These are phyloP conservation scores for Exophiala bonariae DNA, from an alignment of 2,329 filamentous ascomycete genomes.

Conservation along the genomic window DNA sequence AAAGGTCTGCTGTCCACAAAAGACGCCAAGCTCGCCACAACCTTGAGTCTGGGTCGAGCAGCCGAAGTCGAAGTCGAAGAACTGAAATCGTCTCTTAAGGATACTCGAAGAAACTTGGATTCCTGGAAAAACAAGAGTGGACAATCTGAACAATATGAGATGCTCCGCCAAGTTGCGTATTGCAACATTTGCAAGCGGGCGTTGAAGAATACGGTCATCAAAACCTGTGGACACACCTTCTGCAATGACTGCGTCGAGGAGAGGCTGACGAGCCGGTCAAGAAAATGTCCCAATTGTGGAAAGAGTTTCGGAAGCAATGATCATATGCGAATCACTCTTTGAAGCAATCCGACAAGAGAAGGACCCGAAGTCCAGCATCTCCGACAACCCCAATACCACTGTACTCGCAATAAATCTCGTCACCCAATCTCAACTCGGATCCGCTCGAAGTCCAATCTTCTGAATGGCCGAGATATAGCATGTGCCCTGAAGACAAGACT, in stretches of 20 bases:
- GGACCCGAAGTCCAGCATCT: not conserved
- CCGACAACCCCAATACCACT: not conserved
- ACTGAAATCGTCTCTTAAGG: conserved; percentile 72
- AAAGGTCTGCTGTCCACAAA: conserved; percentile 73
- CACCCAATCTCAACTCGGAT: not conserved
- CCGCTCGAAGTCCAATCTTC: too few relatives aligned
- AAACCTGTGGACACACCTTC: conserved; percentile 92
- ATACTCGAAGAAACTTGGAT: conserved; percentile 79
- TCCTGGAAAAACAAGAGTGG: conserved; percentile 63
- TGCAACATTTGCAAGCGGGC: conserved; percentile 91
- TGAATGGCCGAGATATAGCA: too few relatives aligned
- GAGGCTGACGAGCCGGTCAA: conserved; percentile 81
- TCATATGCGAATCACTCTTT: conserved; percentile 65
- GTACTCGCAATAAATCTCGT: not conserved
- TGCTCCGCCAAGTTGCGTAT: conserved; percentile 58
- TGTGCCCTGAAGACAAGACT: too few relatives aligned
- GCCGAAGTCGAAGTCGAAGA: conserved; percentile 74
- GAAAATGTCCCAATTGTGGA: conserved; percentile 94
- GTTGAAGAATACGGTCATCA: conserved; percentile 91
- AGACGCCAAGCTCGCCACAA: conserved; percentile 67
- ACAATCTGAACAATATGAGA: conserved; percentile 28
- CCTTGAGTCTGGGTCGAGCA: conserved; percentile 61
- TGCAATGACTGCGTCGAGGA: conserved; percentile 89
- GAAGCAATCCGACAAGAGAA: too few relatives aligned
- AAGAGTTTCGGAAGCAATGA: conserved; percentile 89